Evolutionary conservation across 83 land plant species (phyloP), one percentile per base, ranked within the genome.

Genomic region (Diphasiastrum complanatum): DNA sequence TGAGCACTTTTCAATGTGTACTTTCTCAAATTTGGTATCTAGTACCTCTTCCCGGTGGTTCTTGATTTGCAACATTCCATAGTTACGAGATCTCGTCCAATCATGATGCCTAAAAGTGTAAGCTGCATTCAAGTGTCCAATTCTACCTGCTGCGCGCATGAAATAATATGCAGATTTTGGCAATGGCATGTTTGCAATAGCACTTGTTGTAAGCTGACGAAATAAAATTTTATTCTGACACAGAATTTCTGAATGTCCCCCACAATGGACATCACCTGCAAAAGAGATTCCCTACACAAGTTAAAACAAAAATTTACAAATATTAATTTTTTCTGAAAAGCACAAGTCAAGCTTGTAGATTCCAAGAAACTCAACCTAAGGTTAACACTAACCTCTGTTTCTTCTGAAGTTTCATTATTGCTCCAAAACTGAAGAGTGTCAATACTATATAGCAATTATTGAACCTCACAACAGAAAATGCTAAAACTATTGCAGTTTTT

Each of bases 261-360:
- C 80, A 56, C 79, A 77, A 48, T 77, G 80, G 14, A 77, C 80
- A 77, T 77, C 80, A 62, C 80, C 80, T 77, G 66, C 41, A 71
- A 19, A 49, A 41, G n/a, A n/a, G n/a, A n/a, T n/a, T n/a, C n/a
- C n/a, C n/a, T n/a, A n/a, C n/a, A n/a, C n/a, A n/a, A n/a, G n/a
- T n/a, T n/a, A n/a, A n/a, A n/a, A n/a, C n/a, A n/a, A n/a, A n/a
- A n/a, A n/a, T n/a, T n/a, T n/a, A n/a, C n/a, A n/a, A n/a, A n/a
- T n/a, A n/a, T n/a, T n/a, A n/a, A n/a, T n/a, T n/a, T n/a, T n/a
- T n/a, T n/a, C n/a, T n/a, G n/a, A n/a, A n/a, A n/a, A n/a, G n/a
- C n/a, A n/a, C n/a, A n/a, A n/a, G n/a, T n/a, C n/a, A n/a, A n/a
- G n/a, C n/a, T n/a, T n/a, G n/a, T n/a, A n/a, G n/a, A n/a, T n/a